Evolutionary conservation across 2,329 filamentous ascomycete species (phyloP), one percentile per base, ranked within the genome.

Genomic region (Chaetomium globosum): DNA sequence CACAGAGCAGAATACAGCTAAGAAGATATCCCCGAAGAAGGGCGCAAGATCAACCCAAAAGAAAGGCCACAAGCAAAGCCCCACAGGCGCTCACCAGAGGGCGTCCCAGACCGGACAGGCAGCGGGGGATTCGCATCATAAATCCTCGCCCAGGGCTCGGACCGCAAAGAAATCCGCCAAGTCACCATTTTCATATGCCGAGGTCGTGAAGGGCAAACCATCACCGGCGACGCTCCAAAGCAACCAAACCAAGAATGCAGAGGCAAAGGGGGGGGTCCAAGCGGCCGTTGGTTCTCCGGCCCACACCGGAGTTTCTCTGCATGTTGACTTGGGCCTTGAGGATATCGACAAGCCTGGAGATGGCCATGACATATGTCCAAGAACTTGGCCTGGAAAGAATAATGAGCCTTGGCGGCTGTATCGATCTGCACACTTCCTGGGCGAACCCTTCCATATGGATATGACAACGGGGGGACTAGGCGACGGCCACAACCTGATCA

Each of bases 141-240:
- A 49, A 19, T 30, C 56, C 13, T 7, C 51, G 21, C 7, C 56
- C 19, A 39, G 21, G 30, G 30, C 10, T 12, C 53, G 26, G 23
- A n/a, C 30, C 51, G 31, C 39, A 16, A 30, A 43, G 16, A 28
- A 31, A 7, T 19, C 39, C 8, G 13, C 49, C 6, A 60, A n/a
- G 43, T 2, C 49, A 7, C 7, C 12, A 4, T 51, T 65, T 6
- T 65, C 64, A 10, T 65, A 65, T 55, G 64, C 64, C 3, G 64
- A 59, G 19, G 64, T 59, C 7, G 54, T 63, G 8, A 65, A 63
- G 55, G 59, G 64, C 30, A 56, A 51, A 30, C 1, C 30, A 51
- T 51, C 30, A 19, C 21, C 12, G 21, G 28, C 10, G 16, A 13
- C 12, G 3, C 49, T 16, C 10, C 36, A 26, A 21, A n/a, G 9